Percentiles rank a stretch among this genome's conserved stretches.
Conservation (phyloP, 257 asterid genomes). For the Catharanthus roseus region DNA sequence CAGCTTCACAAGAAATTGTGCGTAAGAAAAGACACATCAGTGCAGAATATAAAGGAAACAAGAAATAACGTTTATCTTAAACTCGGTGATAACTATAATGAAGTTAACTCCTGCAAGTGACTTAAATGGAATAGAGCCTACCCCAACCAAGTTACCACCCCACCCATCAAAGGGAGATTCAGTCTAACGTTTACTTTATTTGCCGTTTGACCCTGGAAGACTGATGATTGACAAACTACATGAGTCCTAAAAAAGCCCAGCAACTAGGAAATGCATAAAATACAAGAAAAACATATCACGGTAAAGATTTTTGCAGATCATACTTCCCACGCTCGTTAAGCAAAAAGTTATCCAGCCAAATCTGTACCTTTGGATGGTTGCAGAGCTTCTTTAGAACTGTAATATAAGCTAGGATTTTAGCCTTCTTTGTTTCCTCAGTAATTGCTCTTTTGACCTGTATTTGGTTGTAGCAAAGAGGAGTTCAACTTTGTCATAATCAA, state of each 20-base stretch:
- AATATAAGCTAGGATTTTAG: constrained; percentile 87
- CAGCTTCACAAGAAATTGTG: constrained; percentile 38
- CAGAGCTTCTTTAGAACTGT: constrained; percentile 97
- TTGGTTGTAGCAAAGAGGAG: constrained; percentile 20
- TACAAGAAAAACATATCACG: not conserved
- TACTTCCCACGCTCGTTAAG: not conserved
- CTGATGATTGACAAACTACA: not conserved
- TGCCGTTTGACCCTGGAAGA: not conserved
- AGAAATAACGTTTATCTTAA: not conserved
- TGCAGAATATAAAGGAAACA: not conserved
- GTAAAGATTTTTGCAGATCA: not conserved
- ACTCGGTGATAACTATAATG: not conserved
- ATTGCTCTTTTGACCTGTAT: constrained; percentile 85
- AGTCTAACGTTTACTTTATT: not conserved
- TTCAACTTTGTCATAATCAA: constrained; percentile 9
- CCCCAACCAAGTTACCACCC: not conserved
- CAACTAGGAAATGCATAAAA: not conserved
- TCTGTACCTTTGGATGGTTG: constrained; percentile 93
- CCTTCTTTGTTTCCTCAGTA: constrained; percentile 67
- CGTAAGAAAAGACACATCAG: not conserved
- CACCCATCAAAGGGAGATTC: not conserved
- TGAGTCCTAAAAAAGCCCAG: not conserved
- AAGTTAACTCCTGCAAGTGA: not conserved
- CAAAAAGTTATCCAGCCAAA: not conserved
- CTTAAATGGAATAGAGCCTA: not conserved